Evolutionary conservation across 345 rosid genomes (phyloP), one percentile per base, ranked within the genome.

Genomic region (Boechera retrofracta): DNA sequence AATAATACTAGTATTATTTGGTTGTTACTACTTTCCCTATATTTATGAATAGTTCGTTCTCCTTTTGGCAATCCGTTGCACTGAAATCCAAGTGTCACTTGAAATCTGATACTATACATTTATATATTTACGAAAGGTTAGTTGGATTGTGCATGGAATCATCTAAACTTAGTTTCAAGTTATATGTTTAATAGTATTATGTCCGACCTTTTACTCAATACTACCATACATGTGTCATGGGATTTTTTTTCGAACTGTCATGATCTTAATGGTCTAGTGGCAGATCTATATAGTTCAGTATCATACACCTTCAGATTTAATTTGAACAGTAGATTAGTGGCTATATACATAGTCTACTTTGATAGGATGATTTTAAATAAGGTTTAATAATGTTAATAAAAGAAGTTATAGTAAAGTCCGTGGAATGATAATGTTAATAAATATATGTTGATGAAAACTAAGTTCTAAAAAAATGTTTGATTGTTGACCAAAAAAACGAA

Each of bases 71-170:
- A 21, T 59, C 45, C 21, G 15, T 33, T 24, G 38, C 75, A 71
- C 36, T 71, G 75, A 47, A 24, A 59, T 28, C 67, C 69, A 62
- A 61, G 31, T 62, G 69, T 72, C 77, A 51, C 29, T 41, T 61
- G 39, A 49, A 61, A 72, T 52, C 15, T 29, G 45, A n/a, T 39
- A 7, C 60, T 32, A 10, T 16, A 21, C n/a, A 45, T 70, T 8
- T 18, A 9, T n/a, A 31, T 41, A 69, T 56, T 4, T 57, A 42
- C 41, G 54, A 70, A 70, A 70, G 41, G 42, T 31, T 16, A 1
- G 44, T 70, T 57, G 44, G 18, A 31, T 12, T 31, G 44, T 58
- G 42, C 10, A 39, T 39, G n/a, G 24, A 71, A 59, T 21, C 26
- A 59, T 45, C 47, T 58, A 42, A 44, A 5, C 32, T 31, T 42